These are phyloP conservation scores for Hymenoscyphus albidus DNA, from an alignment of 2,329 filamentous ascomycete genomes.

Conservation along the genomic window DNA sequence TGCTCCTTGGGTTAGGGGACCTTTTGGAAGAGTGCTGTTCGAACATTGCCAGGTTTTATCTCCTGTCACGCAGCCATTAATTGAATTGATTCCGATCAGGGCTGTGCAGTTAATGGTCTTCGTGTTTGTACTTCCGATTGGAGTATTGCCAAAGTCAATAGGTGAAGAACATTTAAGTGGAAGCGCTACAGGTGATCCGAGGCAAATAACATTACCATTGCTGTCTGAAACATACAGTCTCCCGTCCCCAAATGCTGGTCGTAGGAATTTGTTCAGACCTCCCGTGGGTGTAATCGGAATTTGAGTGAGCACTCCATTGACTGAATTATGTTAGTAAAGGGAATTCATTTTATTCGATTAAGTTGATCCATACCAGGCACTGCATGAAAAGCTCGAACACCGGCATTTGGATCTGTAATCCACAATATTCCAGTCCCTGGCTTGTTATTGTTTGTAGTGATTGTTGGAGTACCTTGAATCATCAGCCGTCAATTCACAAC, in stretches of 20 bases:
- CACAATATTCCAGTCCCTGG: constrained; percentile 40
- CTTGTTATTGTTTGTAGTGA: constrained; percentile 38
- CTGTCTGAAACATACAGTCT: constrained; percentile 37
- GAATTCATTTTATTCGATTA: too few species aligned
- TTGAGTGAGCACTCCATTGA: constrained; percentile 36
- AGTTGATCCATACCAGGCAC: constrained; percentile 30
- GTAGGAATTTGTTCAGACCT: constrained; percentile 39
- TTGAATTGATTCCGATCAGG: constrained; percentile 37
- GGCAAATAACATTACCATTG: constrained; percentile 34
- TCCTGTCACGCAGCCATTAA: constrained; percentile 38
- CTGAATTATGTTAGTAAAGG: neutral
- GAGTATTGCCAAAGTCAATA: constrained; percentile 39
- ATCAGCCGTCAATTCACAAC: neutral
- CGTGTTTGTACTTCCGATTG: constrained; percentile 35
- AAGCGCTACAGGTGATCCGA: constrained; percentile 41
- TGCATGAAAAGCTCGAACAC: constrained; percentile 40
- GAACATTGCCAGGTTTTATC: constrained; percentile 38
- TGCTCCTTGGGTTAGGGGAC: constrained; percentile 36
- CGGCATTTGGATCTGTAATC: constrained; percentile 39
- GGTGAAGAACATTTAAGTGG: constrained; percentile 40
- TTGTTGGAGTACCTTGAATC: constrained; percentile 31
- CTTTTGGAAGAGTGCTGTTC: constrained; percentile 39
- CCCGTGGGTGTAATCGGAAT: constrained; percentile 38
- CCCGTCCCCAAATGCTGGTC: constrained; percentile 41
- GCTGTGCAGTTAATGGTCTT: constrained; percentile 38